Base-by-base conservation (phyloP, 2,329 filamentous ascomycete species). In the Elsinoe necatrix region DNA sequence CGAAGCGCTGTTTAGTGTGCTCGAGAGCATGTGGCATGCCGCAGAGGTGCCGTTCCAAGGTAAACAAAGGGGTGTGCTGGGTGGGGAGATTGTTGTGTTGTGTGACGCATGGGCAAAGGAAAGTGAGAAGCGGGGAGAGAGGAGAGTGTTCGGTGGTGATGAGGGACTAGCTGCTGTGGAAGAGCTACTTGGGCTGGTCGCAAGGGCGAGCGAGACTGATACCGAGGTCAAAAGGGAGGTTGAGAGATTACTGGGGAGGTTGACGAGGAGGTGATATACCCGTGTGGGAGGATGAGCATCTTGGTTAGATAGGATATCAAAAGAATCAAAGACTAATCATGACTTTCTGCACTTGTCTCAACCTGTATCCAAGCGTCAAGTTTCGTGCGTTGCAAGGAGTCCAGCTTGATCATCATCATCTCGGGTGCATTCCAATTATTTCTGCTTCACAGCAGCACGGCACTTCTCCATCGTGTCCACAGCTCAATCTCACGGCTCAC, bases 1-100 rank as follows among this genome's bases (percentile, higher is more conserved):
- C 59, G 84, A 87, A 64, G 73, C 75, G 6, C 69, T 87, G 8
- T 77, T 86, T 63, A 73, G 77, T 1, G 78, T 83, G 1, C 72
- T 88, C 8, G 84, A 87, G 66, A 72, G 74, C 25, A 80, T 87
- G 69, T 87, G 83, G 72, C 86, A 85, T 68, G 79, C 79, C 35
- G 81, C 85, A 61, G 80, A 85, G 63, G 73, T 78, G 4, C 84
- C 85, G 0, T 88, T 87, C 68, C 71, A 77, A 34, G 81, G 80
- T 3, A 68, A 73, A 3, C 80, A 81, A 57, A 75, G 80, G 45
- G 75, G 76, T 41, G 71, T 78, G 57, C 73, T 87, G 5, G 80
- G 80, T 2, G 75, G 76, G 23, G 82, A 86, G 66, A 77, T 86
- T 41, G 69, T 85, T 0, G 83, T 85, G 62, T 69, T 84, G 2